Base-by-base conservation (phyloP, 352 stramenopile genomes). In the Phytophthora pluvialis region DNA sequence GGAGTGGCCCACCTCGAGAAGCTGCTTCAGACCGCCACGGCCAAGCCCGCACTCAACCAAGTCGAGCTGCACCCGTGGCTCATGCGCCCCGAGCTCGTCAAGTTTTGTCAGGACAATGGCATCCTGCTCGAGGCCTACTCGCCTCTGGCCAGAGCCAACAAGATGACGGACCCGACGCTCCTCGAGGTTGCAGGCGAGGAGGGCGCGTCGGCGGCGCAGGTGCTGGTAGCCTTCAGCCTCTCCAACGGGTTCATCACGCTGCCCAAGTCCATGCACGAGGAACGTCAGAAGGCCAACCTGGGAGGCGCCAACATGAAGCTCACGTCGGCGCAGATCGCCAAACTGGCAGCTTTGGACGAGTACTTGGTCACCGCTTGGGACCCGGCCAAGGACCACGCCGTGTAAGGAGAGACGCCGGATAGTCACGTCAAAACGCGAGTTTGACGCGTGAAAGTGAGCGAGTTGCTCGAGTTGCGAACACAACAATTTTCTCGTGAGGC, bases 31-130 rank as follows among this genome's bases (percentile, higher is more conserved):
- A 80, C 82, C 8, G 77, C 66, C 15, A 64, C 51, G 8, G 80
- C 81, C 12, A 87, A 83, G 42, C 85, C 88, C 0, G 83, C 84
- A 5, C 85, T 95, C 57, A 95, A 96, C 73, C 88, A 96, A 59
- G 78, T 96, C n/a, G 78, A 92, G 44, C 74, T 94, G 54, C 77
- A 93, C 59, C 88, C 85, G 26, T 97, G 83, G 70, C 64, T 90
- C 1, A 80, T 75, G 15, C 80, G 87, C 12, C 48, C 55, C 18
- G 78, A 88, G 28, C 72, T 80, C 5, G 73, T 92, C 6, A 67
- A 81, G 35, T 97, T 84, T 66, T 88, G 75, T 70, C 45, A 83
- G 18, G 9, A 58, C 15, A 45, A 80, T 4, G 68, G 61, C 12
- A 88, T 89, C n/a, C n/a, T 73, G 1, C 57, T 90, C 1, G 50